phyloP scores from a whole-genome alignment of 371 early-diverging fungal genomes.

The Mucor plumbeus region DNA sequence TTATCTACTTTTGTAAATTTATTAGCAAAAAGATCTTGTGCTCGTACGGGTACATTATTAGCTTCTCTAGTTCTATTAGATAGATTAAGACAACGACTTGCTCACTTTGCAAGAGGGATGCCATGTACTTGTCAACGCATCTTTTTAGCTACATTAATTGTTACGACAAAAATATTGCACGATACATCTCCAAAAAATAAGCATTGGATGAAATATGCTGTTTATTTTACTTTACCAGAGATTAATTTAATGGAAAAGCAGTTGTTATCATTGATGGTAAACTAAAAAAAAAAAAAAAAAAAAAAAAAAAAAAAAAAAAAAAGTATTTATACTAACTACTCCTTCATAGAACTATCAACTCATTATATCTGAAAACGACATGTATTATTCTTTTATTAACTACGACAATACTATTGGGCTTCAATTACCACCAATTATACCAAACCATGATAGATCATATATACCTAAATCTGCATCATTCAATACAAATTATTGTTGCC shows the following conservation, averaged over 20 bases:
- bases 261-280: constrained; percentile 69
- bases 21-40: constrained; percentile 58
- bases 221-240: constrained; percentile 72
- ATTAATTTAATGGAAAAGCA: constrained; percentile 86
- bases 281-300: too few species aligned
- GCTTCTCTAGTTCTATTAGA: constrained; percentile 65
- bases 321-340: neutral
- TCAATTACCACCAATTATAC: constrained; percentile 16
- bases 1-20: constrained; percentile 59
- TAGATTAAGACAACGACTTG: constrained; percentile 55
- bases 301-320: too few species aligned
- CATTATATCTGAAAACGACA: constrained; percentile 14
- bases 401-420: constrained; percentile 2
- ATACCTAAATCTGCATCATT: constrained; percentile 18
- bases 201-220: constrained; percentile 75
- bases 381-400: constrained; percentile 9
- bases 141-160: constrained; percentile 77
- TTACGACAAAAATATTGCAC: constrained; percentile 72
- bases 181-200: constrained; percentile 80
- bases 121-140: constrained; percentile 64
- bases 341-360: constrained; percentile 14
- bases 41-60: constrained; percentile 65
- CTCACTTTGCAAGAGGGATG: constrained; percentile 57
- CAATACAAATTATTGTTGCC: constrained; percentile 1
- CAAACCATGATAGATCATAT: neutral